Conservation (phyloP, 1,284 basidiomycete genomes). For the Moesziomyces sp. region DNA sequence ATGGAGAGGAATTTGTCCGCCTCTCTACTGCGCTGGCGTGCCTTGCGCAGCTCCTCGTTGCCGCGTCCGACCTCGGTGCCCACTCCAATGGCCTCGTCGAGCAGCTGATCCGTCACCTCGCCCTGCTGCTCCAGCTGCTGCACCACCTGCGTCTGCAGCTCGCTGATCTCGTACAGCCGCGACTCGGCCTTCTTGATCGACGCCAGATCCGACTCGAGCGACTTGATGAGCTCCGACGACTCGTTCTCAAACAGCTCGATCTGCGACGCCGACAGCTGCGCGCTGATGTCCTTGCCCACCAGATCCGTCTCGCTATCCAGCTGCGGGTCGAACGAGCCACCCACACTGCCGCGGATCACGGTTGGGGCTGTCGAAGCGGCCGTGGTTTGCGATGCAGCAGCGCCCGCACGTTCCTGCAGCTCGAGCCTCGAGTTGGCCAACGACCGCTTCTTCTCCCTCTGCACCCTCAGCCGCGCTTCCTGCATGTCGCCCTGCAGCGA, state of each 20-base stretch:
- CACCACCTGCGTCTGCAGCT: slow-evolving; percentile 86
- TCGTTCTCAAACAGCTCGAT: slow-evolving; percentile 90
- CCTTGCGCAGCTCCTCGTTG: slow-evolving; percentile 84
- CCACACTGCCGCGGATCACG: slow-evolving; percentile 45
- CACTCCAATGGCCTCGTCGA: slow-evolving; percentile 86
- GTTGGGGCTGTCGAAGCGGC: slow-evolving; percentile 13
- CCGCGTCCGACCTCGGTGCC: slow-evolving; percentile 85
- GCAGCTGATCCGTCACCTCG: slow-evolving; percentile 87
- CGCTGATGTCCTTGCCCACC: slow-evolving; percentile 47
- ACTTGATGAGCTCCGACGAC: slow-evolving; percentile 83
- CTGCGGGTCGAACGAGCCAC: slow-evolving; percentile 41
- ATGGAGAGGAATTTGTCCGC: slow-evolving; percentile 83
- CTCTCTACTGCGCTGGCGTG: slow-evolving; percentile 81
- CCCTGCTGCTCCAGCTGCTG: slow-evolving; percentile 85
- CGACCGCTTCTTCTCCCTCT: slow-evolving; percentile 48
- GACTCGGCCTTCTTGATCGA: slow-evolving; percentile 88
- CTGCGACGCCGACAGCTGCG: slow-evolving; percentile 73
- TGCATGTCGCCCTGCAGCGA: slow-evolving; percentile 85
- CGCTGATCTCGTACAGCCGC: slow-evolving; percentile 86
- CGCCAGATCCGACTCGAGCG: slow-evolving; percentile 82
- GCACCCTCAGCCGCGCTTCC: slow-evolving; percentile 70
- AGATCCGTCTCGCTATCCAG: slow-evolving; percentile 32
- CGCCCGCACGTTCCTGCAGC: slow-evolving; percentile 14
- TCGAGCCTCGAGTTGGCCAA: slow-evolving; percentile 37
- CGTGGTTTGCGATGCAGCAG: slow-evolving; percentile 6